phyloP scores from a whole-genome alignment of 108 stramenopile species.

The Pseudonitzschia pungens region DNA sequence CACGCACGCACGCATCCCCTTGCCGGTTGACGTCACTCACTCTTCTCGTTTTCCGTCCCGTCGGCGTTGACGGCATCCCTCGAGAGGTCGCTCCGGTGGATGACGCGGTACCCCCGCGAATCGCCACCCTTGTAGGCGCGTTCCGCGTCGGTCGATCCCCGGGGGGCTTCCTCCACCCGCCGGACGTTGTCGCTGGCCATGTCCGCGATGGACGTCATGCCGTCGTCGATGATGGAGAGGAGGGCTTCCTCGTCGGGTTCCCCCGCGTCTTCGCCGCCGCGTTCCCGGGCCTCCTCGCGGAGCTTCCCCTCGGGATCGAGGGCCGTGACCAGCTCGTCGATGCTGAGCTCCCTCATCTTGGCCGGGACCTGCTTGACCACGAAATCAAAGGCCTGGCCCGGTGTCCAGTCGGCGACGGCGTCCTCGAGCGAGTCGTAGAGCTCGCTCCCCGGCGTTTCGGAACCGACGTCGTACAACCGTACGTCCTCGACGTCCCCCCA shows the following conservation, averaged over 20 bases:
- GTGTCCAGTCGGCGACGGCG: conserved; percentile 67
- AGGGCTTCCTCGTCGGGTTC: conserved; percentile 52
- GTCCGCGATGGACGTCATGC: conserved; percentile 49
- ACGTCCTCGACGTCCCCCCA: conserved; percentile 79
- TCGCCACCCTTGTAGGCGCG: conserved; percentile 54
- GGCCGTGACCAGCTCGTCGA: conserved; percentile 62
- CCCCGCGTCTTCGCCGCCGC: conserved; percentile 20
- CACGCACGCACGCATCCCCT: background rate
- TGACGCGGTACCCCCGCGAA: conserved; percentile 67
- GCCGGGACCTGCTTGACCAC: conserved; percentile 74
- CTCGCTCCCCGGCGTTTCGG: conserved; percentile 20
- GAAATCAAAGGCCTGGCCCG: conserved; percentile 80
- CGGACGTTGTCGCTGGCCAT: conserved; percentile 53
- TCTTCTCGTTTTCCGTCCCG: conserved; percentile 60
- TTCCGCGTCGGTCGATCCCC: conserved; percentile 41
- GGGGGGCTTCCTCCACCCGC: conserved; percentile 56
- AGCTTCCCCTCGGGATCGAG: conserved; percentile 79
- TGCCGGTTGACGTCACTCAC: conserved; percentile 46
- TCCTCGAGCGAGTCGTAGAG: conserved; percentile 62
- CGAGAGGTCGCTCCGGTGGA: conserved; percentile 54
- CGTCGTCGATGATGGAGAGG: conserved; percentile 38
- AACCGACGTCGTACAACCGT: conserved; percentile 56
- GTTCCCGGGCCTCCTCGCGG: conserved; percentile 55
- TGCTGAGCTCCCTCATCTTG: conserved; percentile 50
- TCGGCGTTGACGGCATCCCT: conserved; percentile 46